A percentile compares a stretch with the other conserved stretches of the same genome.
phyloP scores from a whole-genome alignment of 192 early-diverging fungal species.

The Mortierella hygrophila region DNA sequence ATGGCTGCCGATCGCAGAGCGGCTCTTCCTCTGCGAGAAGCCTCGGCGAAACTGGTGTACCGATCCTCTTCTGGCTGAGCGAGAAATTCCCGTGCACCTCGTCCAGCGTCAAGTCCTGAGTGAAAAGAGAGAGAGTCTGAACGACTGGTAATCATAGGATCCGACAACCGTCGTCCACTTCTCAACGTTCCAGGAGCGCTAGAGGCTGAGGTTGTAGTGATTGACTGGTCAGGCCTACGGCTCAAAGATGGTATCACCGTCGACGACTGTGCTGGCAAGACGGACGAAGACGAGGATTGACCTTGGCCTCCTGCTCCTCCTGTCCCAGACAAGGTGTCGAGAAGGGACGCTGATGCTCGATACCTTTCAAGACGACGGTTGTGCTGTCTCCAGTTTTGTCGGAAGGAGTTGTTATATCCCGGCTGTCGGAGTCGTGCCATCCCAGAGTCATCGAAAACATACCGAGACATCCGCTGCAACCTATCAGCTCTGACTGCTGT shows the following conservation, averaged over 20 bases:
- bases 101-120: background rate
- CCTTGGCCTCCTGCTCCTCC: too few species aligned
- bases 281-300: background rate
- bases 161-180: background rate
- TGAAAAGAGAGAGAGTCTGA: background rate
- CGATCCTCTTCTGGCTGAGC: background rate
- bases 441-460: background rate
- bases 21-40: background rate
- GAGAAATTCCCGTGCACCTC: background rate
- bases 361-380: background rate
- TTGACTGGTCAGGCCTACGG: background rate
- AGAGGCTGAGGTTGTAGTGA: background rate
- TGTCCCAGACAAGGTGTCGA: background rate
- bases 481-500: background rate
- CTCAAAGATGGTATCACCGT: background rate
- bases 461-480: background rate
- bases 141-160: background rate
- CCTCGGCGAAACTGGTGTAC: conserved; percentile 7
- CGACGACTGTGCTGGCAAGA: background rate
- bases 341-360: background rate
- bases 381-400: background rate
- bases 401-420: background rate
- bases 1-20: background rate
- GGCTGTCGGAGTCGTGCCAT: background rate
- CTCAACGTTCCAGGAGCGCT: background rate